Conservation (phyloP, 306 rosid species). For the Castanea sativa region DNA sequence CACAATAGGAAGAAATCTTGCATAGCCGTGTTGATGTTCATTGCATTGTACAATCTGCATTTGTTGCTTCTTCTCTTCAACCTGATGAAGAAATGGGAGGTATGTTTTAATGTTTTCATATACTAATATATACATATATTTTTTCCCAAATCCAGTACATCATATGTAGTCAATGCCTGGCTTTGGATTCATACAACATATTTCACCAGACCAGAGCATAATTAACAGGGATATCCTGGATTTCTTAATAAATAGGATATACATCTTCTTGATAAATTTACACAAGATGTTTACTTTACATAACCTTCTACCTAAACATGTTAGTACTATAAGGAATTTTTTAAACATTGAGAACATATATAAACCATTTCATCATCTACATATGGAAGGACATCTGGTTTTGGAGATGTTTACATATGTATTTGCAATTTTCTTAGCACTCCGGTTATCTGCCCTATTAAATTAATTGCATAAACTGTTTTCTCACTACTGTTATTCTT, state of each 20-base stretch:
- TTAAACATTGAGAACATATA: not conserved
- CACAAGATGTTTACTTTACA: not conserved
- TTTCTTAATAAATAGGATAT: not conserved
- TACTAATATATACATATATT: too few species aligned
- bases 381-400: not conserved
- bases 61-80: too few species aligned
- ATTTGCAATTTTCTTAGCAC: too few species aligned
- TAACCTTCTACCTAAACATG: not conserved
- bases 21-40: too few species aligned
- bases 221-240: not conserved
- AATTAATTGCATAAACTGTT: too few species aligned
- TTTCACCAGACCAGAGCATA: not conserved
- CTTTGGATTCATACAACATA: not conserved
- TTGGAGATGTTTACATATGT: too few species aligned
- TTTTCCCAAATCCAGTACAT: not conserved
- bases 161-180: not conserved
- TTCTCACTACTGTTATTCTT: too few species aligned
- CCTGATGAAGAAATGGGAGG: too few species aligned
- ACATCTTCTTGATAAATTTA: not conserved
- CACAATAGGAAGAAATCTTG: too few species aligned
- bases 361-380: not conserved
- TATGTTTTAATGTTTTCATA: too few species aligned
- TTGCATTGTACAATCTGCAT: too few species aligned
- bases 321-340: not conserved
- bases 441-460: too few species aligned